Conservation (phyloP, 1,284 basidiomycete genomes). For the Ceratobasidium theobromae region DNA sequence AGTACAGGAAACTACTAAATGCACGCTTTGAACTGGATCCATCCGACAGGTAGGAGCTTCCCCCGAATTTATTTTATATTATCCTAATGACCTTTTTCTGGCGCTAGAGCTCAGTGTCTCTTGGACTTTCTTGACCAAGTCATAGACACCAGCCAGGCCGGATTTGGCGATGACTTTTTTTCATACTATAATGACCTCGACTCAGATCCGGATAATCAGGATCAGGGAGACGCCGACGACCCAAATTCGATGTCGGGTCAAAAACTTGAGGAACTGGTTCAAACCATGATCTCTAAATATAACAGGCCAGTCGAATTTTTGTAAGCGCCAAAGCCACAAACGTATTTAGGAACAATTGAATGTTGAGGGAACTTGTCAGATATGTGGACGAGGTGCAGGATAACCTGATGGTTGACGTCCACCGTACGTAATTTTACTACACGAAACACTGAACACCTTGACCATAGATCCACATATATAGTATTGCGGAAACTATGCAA, state of each 20-base stretch:
- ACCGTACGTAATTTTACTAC: neutral
- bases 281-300: too few relatives aligned
- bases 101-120: neutral
- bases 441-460: neutral
- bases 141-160: too few relatives aligned
- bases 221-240: too few relatives aligned
- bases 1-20: neutral
- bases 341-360: neutral
- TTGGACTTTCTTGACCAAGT: too few relatives aligned
- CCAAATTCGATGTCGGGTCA: too few relatives aligned
- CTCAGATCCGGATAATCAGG: too few relatives aligned
- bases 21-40: neutral
- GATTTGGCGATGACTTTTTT: too few relatives aligned
- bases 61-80: neutral
- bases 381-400: conserved; percentile 30
- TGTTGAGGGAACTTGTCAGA: neutral
- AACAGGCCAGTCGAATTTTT: neutral
- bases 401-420: conserved; percentile 9
- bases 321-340: neutral
- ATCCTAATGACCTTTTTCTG: neutral
- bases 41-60: neutral
- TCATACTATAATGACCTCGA: too few relatives aligned
- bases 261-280: too few relatives aligned
- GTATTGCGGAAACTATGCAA: conserved; percentile 61
- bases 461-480: conserved; percentile 43